Evolutionary conservation across 2,329 filamentous ascomycete species (phyloP).

Genomic region (Fonsecaea monophora): DNA sequence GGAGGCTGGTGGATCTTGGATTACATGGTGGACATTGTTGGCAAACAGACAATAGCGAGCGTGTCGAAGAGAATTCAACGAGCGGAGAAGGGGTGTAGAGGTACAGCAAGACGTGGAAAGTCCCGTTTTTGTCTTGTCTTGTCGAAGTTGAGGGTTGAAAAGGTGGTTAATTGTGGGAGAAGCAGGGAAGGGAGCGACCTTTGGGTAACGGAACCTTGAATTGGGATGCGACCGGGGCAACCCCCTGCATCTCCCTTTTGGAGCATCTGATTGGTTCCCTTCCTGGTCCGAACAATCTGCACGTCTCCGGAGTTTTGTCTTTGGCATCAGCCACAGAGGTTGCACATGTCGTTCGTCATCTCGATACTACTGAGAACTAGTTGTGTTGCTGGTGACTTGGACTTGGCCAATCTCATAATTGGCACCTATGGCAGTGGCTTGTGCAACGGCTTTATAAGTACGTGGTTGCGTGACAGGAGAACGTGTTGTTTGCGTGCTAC

Average conservation of each 20-base stretch:
- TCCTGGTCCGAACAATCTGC: slow-evolving; percentile 18
- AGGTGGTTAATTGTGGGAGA: background rate
- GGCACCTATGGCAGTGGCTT: background rate
- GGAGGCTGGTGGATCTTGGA: slow-evolving; percentile 3
- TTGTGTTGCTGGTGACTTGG: background rate
- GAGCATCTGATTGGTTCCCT: slow-evolving; percentile 11
- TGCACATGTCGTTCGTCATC: too few species aligned
- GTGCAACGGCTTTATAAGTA: background rate
- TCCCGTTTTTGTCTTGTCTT: background rate
- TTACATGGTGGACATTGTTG: slow-evolving; percentile 14
- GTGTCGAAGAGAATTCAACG: slow-evolving; percentile 9
- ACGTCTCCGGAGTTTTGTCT: slow-evolving; percentile 13
- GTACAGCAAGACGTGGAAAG: background rate
- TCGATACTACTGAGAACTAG: background rate
- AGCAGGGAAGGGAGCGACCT: slow-evolving; percentile 16
- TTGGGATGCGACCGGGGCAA: slow-evolving; percentile 19
- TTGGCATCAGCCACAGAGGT: background rate
- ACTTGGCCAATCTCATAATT: background rate
- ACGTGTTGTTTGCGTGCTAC: background rate
- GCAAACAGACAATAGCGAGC: background rate
- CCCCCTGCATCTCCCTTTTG: background rate
- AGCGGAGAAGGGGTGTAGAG: slow-evolving; percentile 3
- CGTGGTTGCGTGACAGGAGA: background rate
- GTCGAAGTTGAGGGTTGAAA: background rate
- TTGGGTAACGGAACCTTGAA: slow-evolving; percentile 4